Evolutionary conservation across 2,329 filamentous ascomycete species (phyloP).

Genomic region (Taxawa tesnikishii): DNA sequence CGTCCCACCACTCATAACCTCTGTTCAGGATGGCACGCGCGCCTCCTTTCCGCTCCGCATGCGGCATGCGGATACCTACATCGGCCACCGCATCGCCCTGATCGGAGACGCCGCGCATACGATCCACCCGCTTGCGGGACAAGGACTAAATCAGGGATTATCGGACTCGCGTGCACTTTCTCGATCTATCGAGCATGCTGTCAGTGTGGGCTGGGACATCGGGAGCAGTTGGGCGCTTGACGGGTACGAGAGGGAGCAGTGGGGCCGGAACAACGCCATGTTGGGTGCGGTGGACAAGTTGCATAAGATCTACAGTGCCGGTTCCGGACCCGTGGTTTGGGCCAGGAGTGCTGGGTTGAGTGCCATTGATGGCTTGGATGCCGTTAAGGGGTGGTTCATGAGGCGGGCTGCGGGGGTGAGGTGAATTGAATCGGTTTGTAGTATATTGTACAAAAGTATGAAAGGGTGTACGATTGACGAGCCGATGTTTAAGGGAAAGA

Average conservation of each 20-base stretch:
- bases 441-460: no score
- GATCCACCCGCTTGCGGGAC: constrained; percentile 85
- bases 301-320: constrained; percentile 81
- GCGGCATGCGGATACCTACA: constrained; percentile 89
- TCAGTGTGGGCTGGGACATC: constrained; percentile 76
- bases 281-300: constrained; percentile 78
- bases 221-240: constrained; percentile 70
- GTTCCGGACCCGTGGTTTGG: constrained; percentile 66
- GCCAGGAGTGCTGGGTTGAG: constrained; percentile 65
- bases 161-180: constrained; percentile 75
- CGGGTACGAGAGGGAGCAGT: constrained; percentile 68
- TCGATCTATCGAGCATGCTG: constrained; percentile 61
- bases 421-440: neutral
- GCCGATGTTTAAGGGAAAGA: no score
- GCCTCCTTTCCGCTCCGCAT: constrained; percentile 87
- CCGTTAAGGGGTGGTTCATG: constrained; percentile 82
- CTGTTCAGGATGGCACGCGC: constrained; percentile 65
- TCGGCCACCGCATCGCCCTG: constrained; percentile 77
- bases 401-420: constrained; percentile 38
- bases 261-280: constrained; percentile 65
- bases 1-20: constrained; percentile 54
- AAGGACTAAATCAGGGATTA: constrained; percentile 88
- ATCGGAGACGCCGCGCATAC: constrained; percentile 94
- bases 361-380: constrained; percentile 60
- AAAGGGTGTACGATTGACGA: no score